Percentiles rank a stretch among this genome's conserved stretches.
Evolutionary conservation across 306 rosid species (phyloP).

Genomic region (Trifolium dubium): DNA sequence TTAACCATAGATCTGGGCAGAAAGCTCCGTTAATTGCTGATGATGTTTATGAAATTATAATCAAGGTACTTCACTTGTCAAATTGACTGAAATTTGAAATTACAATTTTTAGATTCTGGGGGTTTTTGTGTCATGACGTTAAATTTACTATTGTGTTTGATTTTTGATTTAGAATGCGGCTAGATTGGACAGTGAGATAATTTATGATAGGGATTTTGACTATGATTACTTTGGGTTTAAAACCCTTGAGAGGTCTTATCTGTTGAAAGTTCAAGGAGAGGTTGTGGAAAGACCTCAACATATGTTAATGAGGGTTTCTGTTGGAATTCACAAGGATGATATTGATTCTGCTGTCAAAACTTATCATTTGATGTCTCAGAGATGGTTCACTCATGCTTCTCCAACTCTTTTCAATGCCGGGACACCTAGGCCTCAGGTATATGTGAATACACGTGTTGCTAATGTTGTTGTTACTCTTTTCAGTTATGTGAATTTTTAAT

Average conservation of each 20-base stretch:
- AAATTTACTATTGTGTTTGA: neutral
- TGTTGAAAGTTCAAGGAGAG: conserved; percentile 79
- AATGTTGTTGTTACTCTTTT: neutral
- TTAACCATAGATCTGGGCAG: conserved; percentile 68
- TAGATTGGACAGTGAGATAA: conserved; percentile 91
- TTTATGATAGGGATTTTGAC: conserved; percentile 94
- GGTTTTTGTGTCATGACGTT: neutral
- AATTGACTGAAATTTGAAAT: neutral
- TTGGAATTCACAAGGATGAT: conserved; percentile 93
- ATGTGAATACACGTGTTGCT: neutral
- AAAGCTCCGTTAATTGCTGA: conserved; percentile 77
- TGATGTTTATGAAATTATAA: conserved; percentile 81
- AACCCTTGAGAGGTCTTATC: conserved; percentile 95
- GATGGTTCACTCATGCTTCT: conserved; percentile 99
- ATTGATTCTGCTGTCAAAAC: conserved; percentile 83
- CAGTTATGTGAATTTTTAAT: no score
- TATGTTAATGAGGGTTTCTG: conserved; percentile 98
- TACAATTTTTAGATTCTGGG: neutral
- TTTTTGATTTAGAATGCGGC: conserved; percentile 69
- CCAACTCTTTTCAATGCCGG: conserved; percentile 99
- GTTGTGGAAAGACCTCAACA: conserved; percentile 97
- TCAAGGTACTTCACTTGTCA: conserved; percentile 51
- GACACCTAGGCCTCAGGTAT: conserved; percentile 89
- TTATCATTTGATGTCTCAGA: conserved; percentile 92
- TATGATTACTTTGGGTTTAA: conserved; percentile 97